Evolutionary conservation across 1,284 basidiomycete genomes (phyloP).

Genomic region (Erythrobasidium hasegawianum): DNA sequence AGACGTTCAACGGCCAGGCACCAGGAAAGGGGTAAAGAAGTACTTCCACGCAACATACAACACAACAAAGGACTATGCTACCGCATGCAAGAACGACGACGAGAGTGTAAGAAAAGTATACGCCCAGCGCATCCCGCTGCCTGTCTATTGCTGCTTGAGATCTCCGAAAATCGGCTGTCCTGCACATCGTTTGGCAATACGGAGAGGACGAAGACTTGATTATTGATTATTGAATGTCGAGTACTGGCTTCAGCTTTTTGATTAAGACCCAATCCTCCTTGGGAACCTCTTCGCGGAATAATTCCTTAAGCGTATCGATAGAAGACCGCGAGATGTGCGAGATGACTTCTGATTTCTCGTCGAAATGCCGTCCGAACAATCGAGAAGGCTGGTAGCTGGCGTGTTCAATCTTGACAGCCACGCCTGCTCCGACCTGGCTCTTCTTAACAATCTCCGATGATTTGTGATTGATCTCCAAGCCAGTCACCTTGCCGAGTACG

Average conservation of each 20-base stretch:
- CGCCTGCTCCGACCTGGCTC: constrained; percentile 87
- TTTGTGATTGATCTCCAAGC: constrained; percentile 77
- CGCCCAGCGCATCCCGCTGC: too few relatives aligned
- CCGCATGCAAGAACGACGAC: too few relatives aligned
- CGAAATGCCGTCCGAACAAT: constrained; percentile 73
- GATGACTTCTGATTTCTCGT: constrained; percentile 90
- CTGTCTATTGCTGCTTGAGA: too few relatives aligned
- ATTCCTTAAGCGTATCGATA: constrained; percentile 88
- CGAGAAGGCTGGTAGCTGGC: constrained; percentile 93
- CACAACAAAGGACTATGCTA: too few relatives aligned
- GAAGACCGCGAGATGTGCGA: constrained; percentile 86
- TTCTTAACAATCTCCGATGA: constrained; percentile 75
- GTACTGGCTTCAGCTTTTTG: constrained; percentile 63
- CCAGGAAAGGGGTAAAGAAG: too few relatives aligned
- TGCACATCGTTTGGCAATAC: too few relatives aligned
- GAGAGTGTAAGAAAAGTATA: too few relatives aligned
- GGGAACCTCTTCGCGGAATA: constrained; percentile 61
- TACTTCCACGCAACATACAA: too few relatives aligned
- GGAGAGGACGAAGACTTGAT: too few relatives aligned
- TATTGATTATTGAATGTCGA: constrained; percentile 14
- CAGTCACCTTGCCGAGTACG: constrained; percentile 92
- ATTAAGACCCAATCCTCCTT: constrained; percentile 93
- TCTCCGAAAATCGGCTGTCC: too few relatives aligned
- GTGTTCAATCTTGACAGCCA: constrained; percentile 98
- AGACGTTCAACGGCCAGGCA: too few relatives aligned